Conservation (phyloP, 805 yeast species). For the Myxozyma lipomycoides region DNA sequence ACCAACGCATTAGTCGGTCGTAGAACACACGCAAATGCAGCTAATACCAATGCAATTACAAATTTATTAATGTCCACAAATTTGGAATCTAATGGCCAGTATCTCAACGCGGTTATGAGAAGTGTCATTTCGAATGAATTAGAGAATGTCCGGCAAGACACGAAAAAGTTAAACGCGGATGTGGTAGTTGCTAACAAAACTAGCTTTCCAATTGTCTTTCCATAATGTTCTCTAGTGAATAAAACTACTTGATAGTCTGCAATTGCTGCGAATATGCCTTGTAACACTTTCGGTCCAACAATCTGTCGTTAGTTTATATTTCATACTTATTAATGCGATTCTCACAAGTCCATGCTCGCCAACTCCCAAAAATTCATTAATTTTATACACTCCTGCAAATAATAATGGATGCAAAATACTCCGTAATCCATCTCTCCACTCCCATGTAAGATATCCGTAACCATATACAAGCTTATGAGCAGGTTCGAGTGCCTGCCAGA, state of each 20-base stretch:
- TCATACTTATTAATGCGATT: background rate
- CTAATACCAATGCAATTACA: conserved; percentile 40
- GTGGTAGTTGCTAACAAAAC: conserved; percentile 48
- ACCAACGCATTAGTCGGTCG: conserved; percentile 80
- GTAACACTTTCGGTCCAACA: conserved; percentile 58
- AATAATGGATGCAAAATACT: conserved; percentile 76
- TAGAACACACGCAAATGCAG: conserved; percentile 42
- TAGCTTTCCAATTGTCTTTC: conserved; percentile 28
- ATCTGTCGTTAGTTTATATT: conserved; percentile 7
- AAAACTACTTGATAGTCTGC: conserved; percentile 62
- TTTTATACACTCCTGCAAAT: conserved; percentile 48
- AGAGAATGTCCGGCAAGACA: conserved; percentile 77
- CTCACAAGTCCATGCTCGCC: conserved; percentile 40
- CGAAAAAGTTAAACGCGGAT: conserved; percentile 79
- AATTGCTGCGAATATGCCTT: conserved; percentile 63
- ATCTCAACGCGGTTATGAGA: conserved; percentile 60
- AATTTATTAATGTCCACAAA: conserved; percentile 22
- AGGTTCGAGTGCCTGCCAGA: conserved; percentile 87
- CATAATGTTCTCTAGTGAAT: conserved; percentile 42
- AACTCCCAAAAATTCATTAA: conserved; percentile 37
- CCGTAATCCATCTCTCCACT: conserved; percentile 74
- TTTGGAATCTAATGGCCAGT: conserved; percentile 60
- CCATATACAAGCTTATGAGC: conserved; percentile 75
- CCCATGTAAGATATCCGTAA: conserved; percentile 89
- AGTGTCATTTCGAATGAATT: conserved; percentile 75